Conservation (phyloP, 1,284 basidiomycete species). For the Rhodotorula sp. region DNA sequence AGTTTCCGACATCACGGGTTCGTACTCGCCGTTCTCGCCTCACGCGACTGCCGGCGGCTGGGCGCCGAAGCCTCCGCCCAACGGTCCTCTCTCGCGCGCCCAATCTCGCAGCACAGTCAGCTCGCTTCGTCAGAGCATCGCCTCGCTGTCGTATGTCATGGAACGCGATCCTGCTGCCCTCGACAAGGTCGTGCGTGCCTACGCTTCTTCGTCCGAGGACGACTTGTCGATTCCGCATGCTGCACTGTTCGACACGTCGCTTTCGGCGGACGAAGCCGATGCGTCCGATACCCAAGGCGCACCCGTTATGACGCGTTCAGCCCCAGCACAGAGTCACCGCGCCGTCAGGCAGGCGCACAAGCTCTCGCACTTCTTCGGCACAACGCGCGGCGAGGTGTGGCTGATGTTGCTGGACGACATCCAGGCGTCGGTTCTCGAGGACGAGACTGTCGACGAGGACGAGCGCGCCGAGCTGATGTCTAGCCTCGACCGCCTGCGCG, state of each 20-base stretch:
- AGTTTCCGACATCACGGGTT: conserved; percentile 9
- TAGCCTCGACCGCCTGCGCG: conserved; percentile 12
- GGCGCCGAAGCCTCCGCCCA: background rate
- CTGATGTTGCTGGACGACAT: conserved; percentile 26
- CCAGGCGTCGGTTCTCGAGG: conserved; percentile 19
- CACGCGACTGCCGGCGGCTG: background rate
- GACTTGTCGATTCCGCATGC: background rate
- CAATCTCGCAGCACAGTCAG: conserved; percentile 11
- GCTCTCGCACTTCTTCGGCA: conserved; percentile 22
- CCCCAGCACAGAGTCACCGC: background rate
- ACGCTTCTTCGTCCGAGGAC: background rate
- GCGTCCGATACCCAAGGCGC: background rate
- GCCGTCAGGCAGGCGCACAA: conserved; percentile 31
- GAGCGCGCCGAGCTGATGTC: conserved; percentile 24
- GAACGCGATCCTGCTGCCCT: conserved; percentile 25
- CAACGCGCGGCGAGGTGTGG: conserved; percentile 34
- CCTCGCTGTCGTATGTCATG: conserved; percentile 14
- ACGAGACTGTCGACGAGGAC: conserved; percentile 27
- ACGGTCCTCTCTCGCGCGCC: background rate
- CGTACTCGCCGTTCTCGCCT: background rate
- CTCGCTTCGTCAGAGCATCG: conserved; percentile 27
- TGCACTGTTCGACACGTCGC: background rate
- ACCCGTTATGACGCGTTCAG: background rate
- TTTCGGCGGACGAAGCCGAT: background rate
- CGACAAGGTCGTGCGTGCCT: conserved; percentile 22